These are phyloP conservation scores for Groenewaldozyma salmanticensis DNA, from an alignment of 805 yeast genomes.

Conservation along the genomic window DNA sequence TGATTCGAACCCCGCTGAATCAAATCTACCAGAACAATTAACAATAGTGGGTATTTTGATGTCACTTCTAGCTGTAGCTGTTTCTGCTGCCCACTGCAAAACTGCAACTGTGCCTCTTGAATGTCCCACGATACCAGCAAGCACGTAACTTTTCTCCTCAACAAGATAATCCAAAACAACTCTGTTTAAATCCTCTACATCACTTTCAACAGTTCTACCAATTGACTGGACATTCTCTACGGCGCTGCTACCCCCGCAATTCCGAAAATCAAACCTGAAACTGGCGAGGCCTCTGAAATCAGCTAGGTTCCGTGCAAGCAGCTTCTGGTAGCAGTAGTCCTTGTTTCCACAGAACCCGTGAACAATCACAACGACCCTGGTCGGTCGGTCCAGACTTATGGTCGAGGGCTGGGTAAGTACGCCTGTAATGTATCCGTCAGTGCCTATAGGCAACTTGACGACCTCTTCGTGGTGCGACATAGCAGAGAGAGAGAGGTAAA, in stretches of 20 bases:
- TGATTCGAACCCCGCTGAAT: neutral
- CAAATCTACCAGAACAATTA: conserved; percentile 64
- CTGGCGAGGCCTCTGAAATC: conserved; percentile 50
- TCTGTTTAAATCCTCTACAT: conserved; percentile 44
- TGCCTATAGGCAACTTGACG: too few species aligned
- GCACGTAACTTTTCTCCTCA: conserved; percentile 25
- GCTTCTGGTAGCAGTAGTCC: conserved; percentile 62
- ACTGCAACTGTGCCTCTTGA: conserved; percentile 72
- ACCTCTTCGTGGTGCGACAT: too few species aligned
- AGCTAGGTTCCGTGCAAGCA: conserved; percentile 52
- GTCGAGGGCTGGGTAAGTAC: conserved; percentile 5
- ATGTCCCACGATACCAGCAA: conserved; percentile 61
- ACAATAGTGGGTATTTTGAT: conserved; percentile 53
- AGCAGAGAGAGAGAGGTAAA: neutral
- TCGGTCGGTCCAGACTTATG: conserved; percentile 9
- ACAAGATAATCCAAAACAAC: conserved; percentile 31
- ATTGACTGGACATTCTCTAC: conserved; percentile 26
- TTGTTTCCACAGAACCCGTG: conserved; percentile 87
- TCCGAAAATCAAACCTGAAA: conserved; percentile 75
- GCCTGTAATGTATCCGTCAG: neutral
- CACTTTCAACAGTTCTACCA: conserved; percentile 39
- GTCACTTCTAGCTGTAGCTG: conserved; percentile 19
- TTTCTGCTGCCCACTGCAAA: conserved; percentile 55
- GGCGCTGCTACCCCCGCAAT: conserved; percentile 69
- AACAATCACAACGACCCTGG: conserved; percentile 44